Base-by-base conservation (phyloP, 345 rosid genomes). In the Gynandropsis gynandra region DNA sequence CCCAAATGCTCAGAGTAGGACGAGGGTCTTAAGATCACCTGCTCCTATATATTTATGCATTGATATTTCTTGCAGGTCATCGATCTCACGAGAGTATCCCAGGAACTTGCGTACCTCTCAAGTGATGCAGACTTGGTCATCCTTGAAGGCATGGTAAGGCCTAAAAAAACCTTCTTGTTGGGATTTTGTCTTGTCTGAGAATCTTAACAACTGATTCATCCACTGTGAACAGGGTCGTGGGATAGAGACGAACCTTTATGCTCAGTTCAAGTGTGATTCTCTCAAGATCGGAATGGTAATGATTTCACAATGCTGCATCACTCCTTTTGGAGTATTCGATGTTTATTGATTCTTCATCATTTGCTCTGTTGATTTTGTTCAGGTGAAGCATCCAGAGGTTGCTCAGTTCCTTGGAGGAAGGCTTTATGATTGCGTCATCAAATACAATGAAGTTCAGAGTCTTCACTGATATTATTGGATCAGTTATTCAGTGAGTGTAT, bases 301-400 rank as follows among this genome's bases (percentile, higher is more conserved):
- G 17, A 16, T 58, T 50, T 38, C 35, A 37, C n/a, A 57, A 5
- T 20, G 14, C 46, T 20, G 6, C 45, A 27, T 1, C 15, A n/a
- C 9, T 42, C 15, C 17, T 8, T 16, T 27, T 51, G 33, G 49
- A 1, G 16, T 35, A 39, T 27, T 41, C 16, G 1, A 24, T 9
- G 40, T 33, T 44, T 44, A 0, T 18, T 43, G 27, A 58, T n/a
- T 39, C 34, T n/a, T 42, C 11, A 35, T 59, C 14, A 33, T 46
- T 20, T 19, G 8, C 17, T 8, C n/a, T 4, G 35, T 39, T 17
- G 32, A 0, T 12, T 50, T 4, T 5, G 29, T 43, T 61, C 76
- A 93, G 99, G 99, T 93, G 52, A 93, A 93, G 69, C 99, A 93
- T 73, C 79, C 73, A 7, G 99, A 93, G 69, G 99, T 93, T 61